Evolutionary conservation across 73 alveolate species (phyloP), one percentile per base, ranked within the genome.

Genomic region (Paramecium pentaurelia): DNA sequence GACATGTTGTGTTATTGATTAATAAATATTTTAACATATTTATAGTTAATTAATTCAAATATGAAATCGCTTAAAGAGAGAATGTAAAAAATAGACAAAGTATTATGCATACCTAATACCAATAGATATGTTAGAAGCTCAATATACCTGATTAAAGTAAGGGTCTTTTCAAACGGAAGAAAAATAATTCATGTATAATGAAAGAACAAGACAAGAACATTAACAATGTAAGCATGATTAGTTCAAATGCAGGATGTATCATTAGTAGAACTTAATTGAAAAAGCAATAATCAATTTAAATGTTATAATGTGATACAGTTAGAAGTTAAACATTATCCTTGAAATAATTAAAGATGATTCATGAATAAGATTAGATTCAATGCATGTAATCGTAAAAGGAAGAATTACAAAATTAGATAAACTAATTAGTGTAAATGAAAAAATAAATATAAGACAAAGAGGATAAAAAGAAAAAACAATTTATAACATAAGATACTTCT

Each of bases 241-340:
- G 60, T 30, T 73, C 87, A 22, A 73, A 73, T 80, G 58, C 73
- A 20, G 91, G 91, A 9, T 80, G 91, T 44, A 80, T 80, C 49
- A 49, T 80, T 18, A 22, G 42, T 20, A 80, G 58, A 80, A 28
- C 47, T 2, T 27, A 80, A 80, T 18, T 80, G 20, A 80, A 80
- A 80, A 80, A 80, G 45, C 47, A 80, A 27, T 25, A 45, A 22
- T 42, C 47, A 11, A 27, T 18, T 6, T 18, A 80, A 16, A 80
- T 45, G 32, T 42, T 42, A 14, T 42, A 44, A 45, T 80, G 47
- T 42, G 73, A 80, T 22, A 44, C 75, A 44, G 73, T 80, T 80
- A 80, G 71, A 80, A 32, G 60, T 38, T 73, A 73, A 73, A 73
- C 87, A 30, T 36, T 40, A 32, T 37, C 87, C 25, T 12, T 73